phyloP scores from a whole-genome alignment of 1,284 basidiomycete species.

The Inonotus obliquus region DNA sequence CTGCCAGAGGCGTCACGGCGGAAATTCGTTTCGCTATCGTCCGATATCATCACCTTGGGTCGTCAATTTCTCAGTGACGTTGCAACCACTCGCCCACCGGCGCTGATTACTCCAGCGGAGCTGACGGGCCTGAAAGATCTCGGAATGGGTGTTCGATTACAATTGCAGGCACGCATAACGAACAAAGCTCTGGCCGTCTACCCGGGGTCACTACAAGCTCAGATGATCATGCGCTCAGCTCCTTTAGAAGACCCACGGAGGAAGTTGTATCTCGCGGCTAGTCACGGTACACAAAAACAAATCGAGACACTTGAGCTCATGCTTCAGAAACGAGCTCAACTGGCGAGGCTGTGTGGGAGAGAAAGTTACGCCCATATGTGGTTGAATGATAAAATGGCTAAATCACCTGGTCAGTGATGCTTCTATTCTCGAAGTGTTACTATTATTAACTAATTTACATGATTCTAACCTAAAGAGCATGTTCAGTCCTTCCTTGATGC shows the following conservation, averaged over 20 bases:
- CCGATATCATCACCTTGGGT: conserved; percentile 86
- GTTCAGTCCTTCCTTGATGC: conserved; percentile 81
- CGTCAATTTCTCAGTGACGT: conserved; percentile 78
- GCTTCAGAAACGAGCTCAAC: conserved; percentile 67
- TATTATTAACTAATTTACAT: conserved; percentile 8
- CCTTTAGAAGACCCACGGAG: conserved; percentile 78
- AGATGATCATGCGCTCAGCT: conserved; percentile 88
- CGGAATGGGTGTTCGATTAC: conserved; percentile 62
- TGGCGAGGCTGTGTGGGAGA: conserved; percentile 79
- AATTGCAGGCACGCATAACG: conserved; percentile 70
- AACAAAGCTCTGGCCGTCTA: conserved; percentile 69
- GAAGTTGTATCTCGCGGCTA: conserved; percentile 74
- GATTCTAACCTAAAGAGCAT: conserved; percentile 52
- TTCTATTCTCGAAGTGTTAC: no score
- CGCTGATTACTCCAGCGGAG: conserved; percentile 61
- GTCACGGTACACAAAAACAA: conserved; percentile 65
- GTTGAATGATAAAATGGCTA: conserved; percentile 92
- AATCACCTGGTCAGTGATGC: conserved; percentile 61
- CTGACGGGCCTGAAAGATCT: conserved; percentile 64
- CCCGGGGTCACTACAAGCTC: conserved; percentile 83
- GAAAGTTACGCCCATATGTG: conserved; percentile 82
- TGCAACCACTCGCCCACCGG: conserved; percentile 54
- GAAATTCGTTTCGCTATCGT: conserved; percentile 87
- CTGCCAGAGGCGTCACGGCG: conserved; percentile 74
- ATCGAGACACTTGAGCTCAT: conserved; percentile 74